Percentiles rank a stretch among this genome's conserved stretches.
These are phyloP conservation scores for Hamamelis virginiana DNA, from an alignment of 164 flowering plant genomes.

Conservation along the genomic window DNA sequence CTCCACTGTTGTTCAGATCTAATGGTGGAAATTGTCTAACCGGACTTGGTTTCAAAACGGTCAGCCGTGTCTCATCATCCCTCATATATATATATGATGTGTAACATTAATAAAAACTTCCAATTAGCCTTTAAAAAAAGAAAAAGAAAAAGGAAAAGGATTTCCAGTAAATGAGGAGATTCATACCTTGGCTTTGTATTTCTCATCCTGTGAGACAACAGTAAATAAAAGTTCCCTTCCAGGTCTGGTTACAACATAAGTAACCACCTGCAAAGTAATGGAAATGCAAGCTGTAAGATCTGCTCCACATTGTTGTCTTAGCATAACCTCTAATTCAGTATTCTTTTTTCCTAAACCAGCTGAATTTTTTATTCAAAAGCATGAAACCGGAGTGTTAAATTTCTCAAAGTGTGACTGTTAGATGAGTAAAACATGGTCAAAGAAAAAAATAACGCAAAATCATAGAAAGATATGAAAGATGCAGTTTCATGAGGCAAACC, in stretches of 20 bases:
- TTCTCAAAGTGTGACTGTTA: too few relatives aligned
- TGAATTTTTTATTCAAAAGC: too few relatives aligned
- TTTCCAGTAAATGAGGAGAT: neutral
- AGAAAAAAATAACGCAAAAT: neutral
- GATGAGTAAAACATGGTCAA: neutral
- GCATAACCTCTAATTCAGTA: too few relatives aligned
- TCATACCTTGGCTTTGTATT: constrained; percentile 91
- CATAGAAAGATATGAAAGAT: neutral
- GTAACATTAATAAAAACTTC: neutral
- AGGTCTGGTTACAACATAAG: constrained; percentile 89
- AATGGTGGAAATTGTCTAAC: too few relatives aligned
- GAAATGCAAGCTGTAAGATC: neutral
- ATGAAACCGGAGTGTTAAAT: too few relatives aligned
- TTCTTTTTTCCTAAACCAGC: too few relatives aligned
- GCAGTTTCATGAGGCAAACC: constrained; percentile 35
- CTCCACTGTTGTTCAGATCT: too few relatives aligned
- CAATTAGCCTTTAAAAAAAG: neutral
- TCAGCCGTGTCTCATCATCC: too few relatives aligned
- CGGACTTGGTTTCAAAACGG: too few relatives aligned
- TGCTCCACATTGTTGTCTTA: neutral
- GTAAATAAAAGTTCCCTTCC: constrained; percentile 93
- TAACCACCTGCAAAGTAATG: constrained; percentile 62
- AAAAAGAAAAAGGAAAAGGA: neutral
- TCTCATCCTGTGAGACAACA: constrained; percentile 94
- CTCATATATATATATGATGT: neutral